Base-by-base conservation (phyloP, 2,329 filamentous ascomycete species). In the Claviceps africana region DNA sequence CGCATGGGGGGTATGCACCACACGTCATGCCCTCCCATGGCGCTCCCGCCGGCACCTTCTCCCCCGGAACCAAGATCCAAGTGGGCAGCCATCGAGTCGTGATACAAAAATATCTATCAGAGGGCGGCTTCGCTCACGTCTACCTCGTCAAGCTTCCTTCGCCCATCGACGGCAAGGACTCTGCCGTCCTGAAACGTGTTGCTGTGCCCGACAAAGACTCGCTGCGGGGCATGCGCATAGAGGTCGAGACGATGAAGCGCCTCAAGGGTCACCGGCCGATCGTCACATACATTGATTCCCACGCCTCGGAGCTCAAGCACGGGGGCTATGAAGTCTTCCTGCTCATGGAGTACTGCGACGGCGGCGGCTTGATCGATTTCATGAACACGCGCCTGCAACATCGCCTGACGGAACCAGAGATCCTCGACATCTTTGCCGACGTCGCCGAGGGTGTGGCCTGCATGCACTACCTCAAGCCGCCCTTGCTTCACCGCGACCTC, bases 211-310 rank as follows among this genome's bases (percentile, higher is more conserved):
- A 98, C 70, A 96, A 95, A 76, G 87, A 95, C 58, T 82, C 91
- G 54, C 75, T 98, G 70, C 86, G 88, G 56, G 90, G 87, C 68
- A 97, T 98, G 93, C 83, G 93, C 68, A 97, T 84, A 59, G 93
- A 98, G 75, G 93, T 98, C 60, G 93, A 98, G 73, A 98, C 93
- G 15, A 98, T 98, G 93, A 98, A 98, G 82, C 90, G 93, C 70
- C 78, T 98, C 61, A 95, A 95, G 75, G 93, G 93, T 53, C 93
- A 97, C 76, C 82, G 83, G 56, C 85, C 93, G 61, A 97, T 98
- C 64, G 93, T 98, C 62, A 96, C 86, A 54, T 98, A 98, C 71
- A 90, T 97, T 67, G 93, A 98, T 73, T 97, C 91, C 58, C 93
- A 98, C 70, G 93, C 93, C 39, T 96, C 89, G 17, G 90, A 97